Evolutionary conservation across 306 rosid species (phyloP).

Genomic region (Acacia crassicarpa): DNA sequence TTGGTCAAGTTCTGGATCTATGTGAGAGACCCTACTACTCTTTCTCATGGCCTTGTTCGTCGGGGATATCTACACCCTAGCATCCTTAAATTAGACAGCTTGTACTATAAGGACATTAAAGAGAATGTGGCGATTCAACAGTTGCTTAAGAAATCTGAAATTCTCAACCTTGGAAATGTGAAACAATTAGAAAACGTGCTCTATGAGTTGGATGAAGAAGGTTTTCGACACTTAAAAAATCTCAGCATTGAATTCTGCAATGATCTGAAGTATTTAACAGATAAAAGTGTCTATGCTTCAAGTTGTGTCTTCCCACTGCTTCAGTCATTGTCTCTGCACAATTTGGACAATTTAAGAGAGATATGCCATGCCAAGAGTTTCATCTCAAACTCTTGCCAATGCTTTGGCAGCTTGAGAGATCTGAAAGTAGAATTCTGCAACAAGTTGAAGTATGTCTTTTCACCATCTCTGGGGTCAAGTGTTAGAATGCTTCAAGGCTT

Average conservation of each 20-base stretch:
- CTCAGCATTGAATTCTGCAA: constrained; percentile 10
- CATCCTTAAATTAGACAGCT: background rate
- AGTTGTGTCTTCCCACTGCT: constrained; percentile 11
- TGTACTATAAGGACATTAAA: background rate
- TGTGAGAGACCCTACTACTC: background rate
- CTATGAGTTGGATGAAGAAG: constrained; percentile 7
- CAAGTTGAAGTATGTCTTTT: constrained; percentile 18
- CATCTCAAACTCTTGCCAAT: background rate
- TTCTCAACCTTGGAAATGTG: background rate
- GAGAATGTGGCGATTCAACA: constrained; percentile 10
- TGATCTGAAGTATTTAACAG: constrained; percentile 13
- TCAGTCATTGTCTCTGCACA: constrained; percentile 8
- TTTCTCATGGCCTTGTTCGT: constrained; percentile 9
- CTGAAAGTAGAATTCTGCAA: constrained; percentile 6
- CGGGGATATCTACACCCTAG: constrained; percentile 24
- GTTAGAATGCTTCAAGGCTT: constrained; percentile 22
- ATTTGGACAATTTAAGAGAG: constrained; percentile 12
- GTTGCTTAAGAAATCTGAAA: constrained; percentile 18
- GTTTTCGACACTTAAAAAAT: constrained; percentile 21
- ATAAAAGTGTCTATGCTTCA: background rate
- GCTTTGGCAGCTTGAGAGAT: constrained; percentile 18
- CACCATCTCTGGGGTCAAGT: background rate
- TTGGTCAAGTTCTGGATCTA: constrained; percentile 28
- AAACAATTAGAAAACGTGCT: constrained; percentile 19
- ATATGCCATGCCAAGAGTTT: background rate